These are phyloP conservation scores for Barbarea vulgaris DNA, from an alignment of 345 rosid species.

Conservation along the genomic window DNA sequence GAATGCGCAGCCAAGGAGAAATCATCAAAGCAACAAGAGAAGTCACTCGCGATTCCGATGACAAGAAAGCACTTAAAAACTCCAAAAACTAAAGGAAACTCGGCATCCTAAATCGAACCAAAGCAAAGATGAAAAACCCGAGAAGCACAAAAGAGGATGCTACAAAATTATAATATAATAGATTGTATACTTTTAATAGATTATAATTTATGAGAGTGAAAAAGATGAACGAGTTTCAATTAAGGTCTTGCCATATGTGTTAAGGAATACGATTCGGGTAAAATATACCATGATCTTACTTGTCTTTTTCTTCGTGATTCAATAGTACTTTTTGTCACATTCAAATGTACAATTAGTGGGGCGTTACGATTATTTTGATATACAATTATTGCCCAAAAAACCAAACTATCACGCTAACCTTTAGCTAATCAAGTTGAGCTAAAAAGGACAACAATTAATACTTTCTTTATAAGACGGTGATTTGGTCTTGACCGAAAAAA, in stretches of 20 bases:
- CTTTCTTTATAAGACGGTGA: neutral
- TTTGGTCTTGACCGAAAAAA: neutral
- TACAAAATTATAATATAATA: neutral
- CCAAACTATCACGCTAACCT: neutral
- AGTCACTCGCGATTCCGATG: no score
- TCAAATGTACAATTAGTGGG: neutral
- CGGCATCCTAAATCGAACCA: no score
- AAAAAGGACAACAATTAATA: no score
- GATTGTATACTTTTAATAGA: neutral
- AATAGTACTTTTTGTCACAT: neutral
- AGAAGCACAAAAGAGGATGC: no score
- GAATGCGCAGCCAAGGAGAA: no score
- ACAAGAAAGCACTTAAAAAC: no score
- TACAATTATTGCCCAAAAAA: neutral
- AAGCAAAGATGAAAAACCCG: no score
- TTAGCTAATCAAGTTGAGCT: neutral
- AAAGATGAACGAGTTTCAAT: constrained; percentile 7
- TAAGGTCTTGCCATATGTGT: constrained; percentile 21
- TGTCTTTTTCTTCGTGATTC: constrained; percentile 16
- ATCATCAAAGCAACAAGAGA: no score
- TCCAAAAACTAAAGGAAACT: no score
- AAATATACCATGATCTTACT: constrained; percentile 14
- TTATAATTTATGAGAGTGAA: neutral
- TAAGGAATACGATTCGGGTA: constrained; percentile 36
- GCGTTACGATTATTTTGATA: neutral